Evolutionary conservation across 108 stramenopile genomes (phyloP).

Genomic region (Skeletonema marinoi): DNA sequence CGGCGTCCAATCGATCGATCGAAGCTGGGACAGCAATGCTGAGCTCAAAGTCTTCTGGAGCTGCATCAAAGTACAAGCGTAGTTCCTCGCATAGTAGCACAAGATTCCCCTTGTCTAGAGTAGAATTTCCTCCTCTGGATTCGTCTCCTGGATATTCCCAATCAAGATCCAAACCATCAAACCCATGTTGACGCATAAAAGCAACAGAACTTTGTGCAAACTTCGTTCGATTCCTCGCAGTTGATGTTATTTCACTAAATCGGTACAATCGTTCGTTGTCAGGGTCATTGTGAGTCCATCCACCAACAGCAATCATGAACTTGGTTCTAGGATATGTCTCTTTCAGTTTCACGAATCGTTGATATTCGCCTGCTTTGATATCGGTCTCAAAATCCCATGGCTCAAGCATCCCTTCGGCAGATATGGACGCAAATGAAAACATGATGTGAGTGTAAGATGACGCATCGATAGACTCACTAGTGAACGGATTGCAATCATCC

Average conservation of each 20-base stretch:
- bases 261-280: conserved; percentile 45
- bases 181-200: conserved; percentile 40
- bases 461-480: conserved; percentile 42
- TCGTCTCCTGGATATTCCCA: conserved; percentile 55
- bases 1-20: conserved; percentile 15
- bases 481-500: conserved; percentile 41
- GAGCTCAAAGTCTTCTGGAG: conserved; percentile 44
- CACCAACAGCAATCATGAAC: conserved; percentile 41
- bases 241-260: conserved; percentile 33
- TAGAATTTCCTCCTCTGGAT: conserved; percentile 38
- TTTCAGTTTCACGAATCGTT: conserved; percentile 30
- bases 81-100: conserved; percentile 40
- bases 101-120: conserved; percentile 38
- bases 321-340: conserved; percentile 29
- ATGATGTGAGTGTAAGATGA: conserved; percentile 48
- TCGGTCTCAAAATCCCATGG: conserved; percentile 43
- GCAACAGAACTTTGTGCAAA: conserved; percentile 46
- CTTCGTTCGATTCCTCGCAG: conserved; percentile 23
- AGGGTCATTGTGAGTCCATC: conserved; percentile 53
- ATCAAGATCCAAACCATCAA: conserved; percentile 48
- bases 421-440: conserved; percentile 45
- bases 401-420: conserved; percentile 29
- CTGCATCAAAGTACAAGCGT: conserved; percentile 45
- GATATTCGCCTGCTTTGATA: conserved; percentile 28
- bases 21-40: conserved; percentile 46